Evolutionary conservation across 805 yeast species (phyloP), one percentile per base, ranked within the genome.

Genomic region (Lachancea fermentati): DNA sequence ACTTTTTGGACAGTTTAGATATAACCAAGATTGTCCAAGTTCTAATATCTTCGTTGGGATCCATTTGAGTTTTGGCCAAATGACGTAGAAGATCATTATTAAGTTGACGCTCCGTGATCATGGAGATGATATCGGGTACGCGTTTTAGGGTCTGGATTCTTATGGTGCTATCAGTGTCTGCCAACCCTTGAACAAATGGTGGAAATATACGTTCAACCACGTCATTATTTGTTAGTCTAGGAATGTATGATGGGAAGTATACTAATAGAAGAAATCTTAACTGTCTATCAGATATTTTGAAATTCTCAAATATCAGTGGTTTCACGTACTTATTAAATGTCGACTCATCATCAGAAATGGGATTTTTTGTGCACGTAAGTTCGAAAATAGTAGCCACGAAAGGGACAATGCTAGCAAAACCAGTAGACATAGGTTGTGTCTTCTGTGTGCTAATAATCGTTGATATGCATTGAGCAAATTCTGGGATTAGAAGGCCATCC

Each of bases 61-160:
- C 65, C 6, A 60, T 62, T 43, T 60, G 65, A 2, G 63, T 58
- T 45, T 58, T 85, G 0, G 97, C 97, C 40, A 91, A 66, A 40
- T 77, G 72, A 48, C 94, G 73, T 40, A 91, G 65, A 16, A 91
- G 65, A 36, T 93, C 97, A 53, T 88, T 88, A 58, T 91, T 91
- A 36, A 89, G 67, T 57, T 85, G 95, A 41, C 95, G 73, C 29
- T 79, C 85, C 0, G 85, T 73, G 2, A 91, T 71, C 51, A 77
- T 78, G 15, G 78, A 76, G 1, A 80, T 76, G 19, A 89, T 64
- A 6, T 56, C 55, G 3, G 78, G 66, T 2, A 79, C 74, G 2
- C 47, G 47, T 36, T 80, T 81, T 29, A 91, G 67, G 0, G 97
- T 85, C 38, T 81, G 85, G 48, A 84, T 84, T 47, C 97, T 69